Base-by-base conservation (phyloP, 176 grass and related monocot genomes). In the Bothriochloa decipiens region DNA sequence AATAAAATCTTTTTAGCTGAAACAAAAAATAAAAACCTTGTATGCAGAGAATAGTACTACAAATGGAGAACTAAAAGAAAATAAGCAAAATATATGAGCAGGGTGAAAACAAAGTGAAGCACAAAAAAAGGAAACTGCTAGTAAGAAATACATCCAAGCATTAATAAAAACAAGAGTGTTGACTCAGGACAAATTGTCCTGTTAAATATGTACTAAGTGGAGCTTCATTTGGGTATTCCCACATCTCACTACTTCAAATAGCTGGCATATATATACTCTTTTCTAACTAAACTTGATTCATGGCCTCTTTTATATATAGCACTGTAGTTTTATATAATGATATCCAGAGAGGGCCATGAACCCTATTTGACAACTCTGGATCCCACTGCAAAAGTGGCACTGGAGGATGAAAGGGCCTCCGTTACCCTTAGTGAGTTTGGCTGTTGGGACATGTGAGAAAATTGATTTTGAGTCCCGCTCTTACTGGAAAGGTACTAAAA, bases 291-390 rank as follows among this genome's bases (percentile, higher is more conserved):
- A 2, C 33, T 64, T 42, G 74, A 39, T 84, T 68, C 39, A 39
- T 16, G 36, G 46, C 4, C n/a, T 85, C 32, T 61, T 88, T 39
- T 81, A 50, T 4, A 32, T 61, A 7, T 67, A 98, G 96, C 82
- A 98, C 93, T 85, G 93, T 95, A 82, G 96, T 98, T 78, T 95
- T 92, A 75, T 98, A 92, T 82, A 98, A 91, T 70, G 91, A 93
- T 83, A 92, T n/a, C 91, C 89, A 6, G 92, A 85, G 74, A 93
- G 49, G 83, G 91, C n/a, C 70, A 32, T 70, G 92, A 92, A 45
- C 79, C 88, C n/a, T 98, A 98, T 85, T 76, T 98, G 68, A 98
- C 95, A 37, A 82, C 87, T 37, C 81, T 98, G 37, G 95, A 98
- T 93, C 95, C 95, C 10, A 98, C 91, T 52, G 92, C 95, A 57